Evolutionary conservation across 805 yeast genomes (phyloP).

Genomic region (Ogataea pignaliae): DNA sequence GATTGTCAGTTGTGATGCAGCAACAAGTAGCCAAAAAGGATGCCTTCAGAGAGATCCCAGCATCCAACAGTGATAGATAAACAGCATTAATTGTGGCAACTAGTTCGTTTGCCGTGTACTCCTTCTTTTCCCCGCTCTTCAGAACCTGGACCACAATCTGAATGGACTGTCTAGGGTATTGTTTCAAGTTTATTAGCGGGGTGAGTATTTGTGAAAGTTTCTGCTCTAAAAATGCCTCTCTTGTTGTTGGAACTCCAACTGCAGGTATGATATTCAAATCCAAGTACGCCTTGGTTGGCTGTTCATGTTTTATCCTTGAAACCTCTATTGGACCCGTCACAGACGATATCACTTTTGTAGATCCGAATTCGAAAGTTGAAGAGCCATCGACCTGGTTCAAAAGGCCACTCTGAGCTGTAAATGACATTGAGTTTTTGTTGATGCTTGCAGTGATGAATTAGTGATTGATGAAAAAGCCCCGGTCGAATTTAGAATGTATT

Average conservation of each 20-base stretch:
- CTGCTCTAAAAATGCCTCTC: constrained; percentile 76
- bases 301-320: constrained; percentile 74
- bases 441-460: too few relatives aligned
- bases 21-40: constrained; percentile 57
- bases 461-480: too few relatives aligned
- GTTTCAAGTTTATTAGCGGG: constrained; percentile 52
- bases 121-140: constrained; percentile 44
- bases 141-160: constrained; percentile 66
- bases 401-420: constrained; percentile 13
- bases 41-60: constrained; percentile 65
- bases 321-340: constrained; percentile 87
- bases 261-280: constrained; percentile 80
- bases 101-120: constrained; percentile 44
- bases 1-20: constrained; percentile 16
- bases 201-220: constrained; percentile 58
- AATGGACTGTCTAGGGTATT: constrained; percentile 75
- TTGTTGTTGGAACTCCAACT: constrained; percentile 62
- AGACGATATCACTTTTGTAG: constrained; percentile 61
- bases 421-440: neutral
- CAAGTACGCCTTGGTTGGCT: constrained; percentile 71
- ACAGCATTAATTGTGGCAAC: constrained; percentile 70
- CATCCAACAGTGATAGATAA: constrained; percentile 71
- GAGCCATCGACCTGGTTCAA: constrained; percentile 78
- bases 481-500: too few relatives aligned
- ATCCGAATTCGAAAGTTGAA: constrained; percentile 48